phyloP scores from a whole-genome alignment of 1,284 basidiomycete species.

The Golubevia sp. region DNA sequence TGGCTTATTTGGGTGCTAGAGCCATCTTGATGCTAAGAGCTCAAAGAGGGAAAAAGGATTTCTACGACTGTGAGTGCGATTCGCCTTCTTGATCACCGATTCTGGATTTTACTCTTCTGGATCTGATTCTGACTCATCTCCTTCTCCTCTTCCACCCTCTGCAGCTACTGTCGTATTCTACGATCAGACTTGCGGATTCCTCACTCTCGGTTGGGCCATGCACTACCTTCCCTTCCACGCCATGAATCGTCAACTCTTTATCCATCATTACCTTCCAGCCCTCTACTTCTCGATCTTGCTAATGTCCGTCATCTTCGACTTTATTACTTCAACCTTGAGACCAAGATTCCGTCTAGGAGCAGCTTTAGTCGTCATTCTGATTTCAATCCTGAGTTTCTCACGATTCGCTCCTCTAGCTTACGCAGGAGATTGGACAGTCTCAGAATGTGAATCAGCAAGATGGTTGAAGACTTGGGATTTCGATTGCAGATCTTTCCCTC shows the following conservation, averaged over 20 bases:
- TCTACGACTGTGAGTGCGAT: slow-evolving; percentile 76
- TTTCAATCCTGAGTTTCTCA: slow-evolving; percentile 78
- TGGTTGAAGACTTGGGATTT: slow-evolving; percentile 97
- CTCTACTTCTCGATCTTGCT: slow-evolving; percentile 90
- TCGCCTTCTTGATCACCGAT: not conserved
- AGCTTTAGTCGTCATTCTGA: slow-evolving; percentile 72
- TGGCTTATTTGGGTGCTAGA: slow-evolving; percentile 72
- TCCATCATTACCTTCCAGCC: slow-evolving; percentile 96
- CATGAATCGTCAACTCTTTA: slow-evolving; percentile 92
- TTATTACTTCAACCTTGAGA: slow-evolving; percentile 76
- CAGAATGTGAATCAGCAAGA: slow-evolving; percentile 75
- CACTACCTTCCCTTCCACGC: slow-evolving; percentile 97
- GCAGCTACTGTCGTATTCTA: slow-evolving; percentile 87
- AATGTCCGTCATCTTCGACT: slow-evolving; percentile 79
- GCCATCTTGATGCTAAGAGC: slow-evolving; percentile 82
- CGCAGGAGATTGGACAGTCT: slow-evolving; percentile 83
- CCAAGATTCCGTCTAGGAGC: slow-evolving; percentile 79
- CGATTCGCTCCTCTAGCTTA: slow-evolving; percentile 84
- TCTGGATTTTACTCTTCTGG: not conserved
- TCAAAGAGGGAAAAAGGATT: slow-evolving; percentile 87
- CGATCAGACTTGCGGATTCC: slow-evolving; percentile 85
- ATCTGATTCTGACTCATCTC: not conserved
- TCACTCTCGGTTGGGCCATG: slow-evolving; percentile 88
- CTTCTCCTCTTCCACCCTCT: slow-evolving; percentile 1
- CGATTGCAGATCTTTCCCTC: slow-evolving; percentile 70